These are phyloP conservation scores for bread wheat (Triticum aestivum) DNA, from an alignment of 176 grass and related monocot species.

Conservation along the genomic window DNA sequence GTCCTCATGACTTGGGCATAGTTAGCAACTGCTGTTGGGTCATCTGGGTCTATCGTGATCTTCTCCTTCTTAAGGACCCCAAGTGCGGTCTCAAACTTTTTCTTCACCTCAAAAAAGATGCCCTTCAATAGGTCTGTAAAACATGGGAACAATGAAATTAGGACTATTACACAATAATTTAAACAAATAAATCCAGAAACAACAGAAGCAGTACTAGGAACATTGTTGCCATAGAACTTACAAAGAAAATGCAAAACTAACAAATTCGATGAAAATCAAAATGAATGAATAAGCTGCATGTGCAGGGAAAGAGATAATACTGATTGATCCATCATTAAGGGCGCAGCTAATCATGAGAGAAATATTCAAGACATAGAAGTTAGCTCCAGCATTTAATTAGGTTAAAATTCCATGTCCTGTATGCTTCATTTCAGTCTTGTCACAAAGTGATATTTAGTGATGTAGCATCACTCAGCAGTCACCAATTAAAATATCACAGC, in stretches of 20 bases:
- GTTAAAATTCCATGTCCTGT: not conserved
- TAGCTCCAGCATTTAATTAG: not conserved
- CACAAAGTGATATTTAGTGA: not conserved
- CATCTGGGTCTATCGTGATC: constrained; percentile 93
- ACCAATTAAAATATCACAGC: not conserved
- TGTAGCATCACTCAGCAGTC: not conserved
- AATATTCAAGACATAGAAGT: not conserved
- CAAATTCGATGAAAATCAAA: not conserved
- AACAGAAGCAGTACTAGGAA: not conserved
- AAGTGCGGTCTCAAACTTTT: constrained; percentile 77
- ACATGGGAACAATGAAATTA: constrained; percentile 12
- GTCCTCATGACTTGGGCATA: constrained; percentile 86
- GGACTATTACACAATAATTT: not conserved
- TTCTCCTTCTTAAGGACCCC: constrained; percentile 92
- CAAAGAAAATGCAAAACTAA: not conserved
- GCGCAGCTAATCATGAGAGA: not conserved
- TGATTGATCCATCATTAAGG: not conserved
- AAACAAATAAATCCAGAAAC: not conserved
- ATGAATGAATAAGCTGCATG: not conserved
- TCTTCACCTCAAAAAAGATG: constrained; percentile 96
- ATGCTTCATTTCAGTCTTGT: not conserved
- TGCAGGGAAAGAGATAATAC: not conserved
- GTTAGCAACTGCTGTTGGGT: constrained; percentile 59
- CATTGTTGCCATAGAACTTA: not conserved
- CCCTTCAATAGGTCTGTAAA: constrained; percentile 76